Evolutionary conservation across 208 protist genomes (phyloP), one percentile per base, ranked within the genome.

Genomic region (Spongospora subterranea): DNA sequence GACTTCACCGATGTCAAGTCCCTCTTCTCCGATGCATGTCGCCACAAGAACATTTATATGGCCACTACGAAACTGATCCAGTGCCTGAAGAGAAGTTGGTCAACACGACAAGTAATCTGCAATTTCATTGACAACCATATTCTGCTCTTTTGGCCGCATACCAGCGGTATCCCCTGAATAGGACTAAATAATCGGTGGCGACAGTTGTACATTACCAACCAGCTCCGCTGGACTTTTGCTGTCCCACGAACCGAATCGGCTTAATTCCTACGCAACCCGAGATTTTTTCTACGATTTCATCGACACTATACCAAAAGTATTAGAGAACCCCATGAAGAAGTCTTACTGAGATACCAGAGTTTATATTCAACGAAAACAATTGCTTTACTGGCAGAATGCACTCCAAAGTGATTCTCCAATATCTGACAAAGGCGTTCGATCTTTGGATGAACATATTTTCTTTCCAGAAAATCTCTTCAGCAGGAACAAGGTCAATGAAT

Each of bases 1-100:
- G 0, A 95, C 94, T 82, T 94, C 91, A 0, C 94, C 94, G 53
- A 95, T 95, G 76, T 95, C 94, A 17, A 95, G 89, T 0, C 94
- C 94, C 89, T 95, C 94, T 91, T 95, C 94, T 41, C 91, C 93
- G 11, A 95, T 92, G 29, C 35, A 92, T 6, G 93, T 95, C 20
- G 91, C 54, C 0, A 95, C 91, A 0, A 95, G 91, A 20, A 90
- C 64, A 89, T 95, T 93, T 89, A 65, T 77, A 43, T 45, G 45
- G 24, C 93, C 93, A 17, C 11, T 17, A 46, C 77, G 40, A 88
- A 94, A 94, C 41, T 64, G 0, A 0, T 54, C 0, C 0, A 94
- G n/a, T 39, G 91, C 71, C 64, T 54, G 39, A 0, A n/a, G 54
- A 39, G 17, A 20, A 35, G 6, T 43, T 13, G 13, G 6, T 82